A percentile compares a stretch with the other conserved stretches of the same genome.
Evolutionary conservation across 1,284 basidiomycete species (phyloP).

Genomic region (Mycosarcoma maydis): DNA sequence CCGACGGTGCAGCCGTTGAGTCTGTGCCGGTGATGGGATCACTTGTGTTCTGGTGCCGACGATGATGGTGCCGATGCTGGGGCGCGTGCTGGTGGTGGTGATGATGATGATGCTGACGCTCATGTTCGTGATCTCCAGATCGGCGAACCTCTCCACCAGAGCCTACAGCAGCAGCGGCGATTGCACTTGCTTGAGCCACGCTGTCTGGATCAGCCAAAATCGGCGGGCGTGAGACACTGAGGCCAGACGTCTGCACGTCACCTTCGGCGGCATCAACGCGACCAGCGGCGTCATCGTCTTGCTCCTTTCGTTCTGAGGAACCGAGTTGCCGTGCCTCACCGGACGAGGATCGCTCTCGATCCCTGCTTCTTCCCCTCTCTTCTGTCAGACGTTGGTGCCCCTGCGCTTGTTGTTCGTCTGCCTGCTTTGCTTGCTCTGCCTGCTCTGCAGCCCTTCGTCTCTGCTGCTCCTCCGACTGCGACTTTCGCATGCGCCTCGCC

Average conservation of each 20-base stretch:
- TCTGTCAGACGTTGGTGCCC: constrained; percentile 6
- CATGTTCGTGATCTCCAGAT: not conserved
- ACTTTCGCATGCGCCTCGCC: constrained; percentile 25
- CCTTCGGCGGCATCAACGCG: not conserved
- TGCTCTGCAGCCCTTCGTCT: constrained; percentile 16
- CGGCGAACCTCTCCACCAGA: constrained; percentile 1
- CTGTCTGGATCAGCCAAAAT: constrained; percentile 23
- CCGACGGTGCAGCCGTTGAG: not conserved
- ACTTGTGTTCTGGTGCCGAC: constrained; percentile 17
- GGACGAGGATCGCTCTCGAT: constrained; percentile 29
- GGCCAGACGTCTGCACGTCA: constrained; percentile 6
- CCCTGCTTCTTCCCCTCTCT: constrained; percentile 36
- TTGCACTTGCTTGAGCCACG: constrained; percentile 19
- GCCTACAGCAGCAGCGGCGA: constrained; percentile 19
- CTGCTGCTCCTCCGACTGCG: constrained; percentile 26
- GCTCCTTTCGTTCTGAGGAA: not conserved
- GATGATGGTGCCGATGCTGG: constrained; percentile 21
- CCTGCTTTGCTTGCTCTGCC: constrained; percentile 4
- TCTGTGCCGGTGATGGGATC: not conserved
- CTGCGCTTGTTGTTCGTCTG: constrained; percentile 1
- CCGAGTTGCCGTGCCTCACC: constrained; percentile 9
- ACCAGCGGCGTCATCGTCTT: not conserved
- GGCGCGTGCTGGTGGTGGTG: constrained; percentile 22
- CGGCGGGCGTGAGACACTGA: constrained; percentile 20
- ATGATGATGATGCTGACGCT: constrained; percentile 22